Base-by-base conservation (phyloP, 164 flowering plant species). In the Tetrastigma voinierianum region DNA sequence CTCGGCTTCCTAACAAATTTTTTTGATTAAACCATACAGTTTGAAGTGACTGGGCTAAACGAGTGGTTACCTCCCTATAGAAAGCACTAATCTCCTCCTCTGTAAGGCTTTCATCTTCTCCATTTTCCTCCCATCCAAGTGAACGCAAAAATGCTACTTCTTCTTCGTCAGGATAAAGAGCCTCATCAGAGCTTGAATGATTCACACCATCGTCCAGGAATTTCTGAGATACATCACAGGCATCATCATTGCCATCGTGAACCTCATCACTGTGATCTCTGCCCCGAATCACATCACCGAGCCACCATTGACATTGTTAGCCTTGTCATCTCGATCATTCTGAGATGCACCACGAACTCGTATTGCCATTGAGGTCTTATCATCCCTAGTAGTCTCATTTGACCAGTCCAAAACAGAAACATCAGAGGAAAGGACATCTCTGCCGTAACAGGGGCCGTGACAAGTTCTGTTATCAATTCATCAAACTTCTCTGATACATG, bases 11-110 rank as follows among this genome's bases (percentile, higher is more conserved):
- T 32, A 58, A 58, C 45, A 58, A 21, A n/a, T 58, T 58, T 17
- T 19, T 19, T 11, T n/a, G 1, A 52, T 20, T 15, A n/a, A 17
- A 51, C 19, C 9, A 12, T 23, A 55, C 53, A 19, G 17, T 62
- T 32, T 7, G 17, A 12, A 2, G 10, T 21, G n/a, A n/a, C 7
- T 14, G 17, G 66, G 5, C 24, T 10, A 15, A 9, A 45, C 25
- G 51, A 49, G 23, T 43, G 40, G 2, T 58, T 46, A 69, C 70
- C 66, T 52, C 59, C 59, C 63, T 16, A 10, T 16, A 63, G 48
- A 75, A 75, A 24, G 69, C 66, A 20, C n/a, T 67, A 15, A 75
- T 75, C 60, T 75, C 78, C 57, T 75, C 78, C 69, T 75, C 78
- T 4, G 75, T 75, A 32, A 75, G 72, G 45, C 78, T 72, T 51